A percentile compares a stretch with the other conserved stretches of the same genome.
Evolutionary conservation across 805 yeast species (phyloP).

Genomic region (Candida quercuum): DNA sequence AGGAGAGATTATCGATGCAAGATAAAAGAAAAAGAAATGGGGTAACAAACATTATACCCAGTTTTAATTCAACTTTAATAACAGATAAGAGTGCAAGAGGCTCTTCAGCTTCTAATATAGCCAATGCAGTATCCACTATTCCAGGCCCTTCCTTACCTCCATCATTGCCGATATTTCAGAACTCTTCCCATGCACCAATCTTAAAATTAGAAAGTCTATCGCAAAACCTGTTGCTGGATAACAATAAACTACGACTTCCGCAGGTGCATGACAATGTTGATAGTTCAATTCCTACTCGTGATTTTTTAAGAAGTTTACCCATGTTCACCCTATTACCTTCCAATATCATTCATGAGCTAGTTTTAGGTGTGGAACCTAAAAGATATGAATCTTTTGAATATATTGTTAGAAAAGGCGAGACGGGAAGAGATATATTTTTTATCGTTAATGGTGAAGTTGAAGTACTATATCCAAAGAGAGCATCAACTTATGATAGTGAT

Average conservation of each 20-base stretch:
- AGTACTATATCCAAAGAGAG: constrained; percentile 40
- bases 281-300: constrained; percentile 50
- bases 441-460: constrained; percentile 68
- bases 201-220: not conserved
- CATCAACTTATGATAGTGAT: constrained; percentile 17
- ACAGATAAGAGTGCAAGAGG: constrained; percentile 9
- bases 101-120: constrained; percentile 24
- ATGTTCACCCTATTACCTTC: constrained; percentile 54
- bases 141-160: constrained; percentile 40
- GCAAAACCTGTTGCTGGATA: not conserved
- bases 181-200: constrained; percentile 3
- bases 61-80: constrained; percentile 1
- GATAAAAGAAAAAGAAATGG: constrained; percentile 51
- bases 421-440: constrained; percentile 61
- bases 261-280: constrained; percentile 38
- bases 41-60: constrained; percentile 25
- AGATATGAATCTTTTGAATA: constrained; percentile 51
- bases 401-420: constrained; percentile 54
- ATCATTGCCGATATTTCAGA: constrained; percentile 8
- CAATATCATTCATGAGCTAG: constrained; percentile 57
- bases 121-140: constrained; percentile 27
- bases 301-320: constrained; percentile 51
- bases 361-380: constrained; percentile 55
- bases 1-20: constrained; percentile 67
- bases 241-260: constrained; percentile 8